Evolutionary conservation across 768 basidiomycete genomes (phyloP), one percentile per base, ranked within the genome.

Genomic region (Russula emetica): DNA sequence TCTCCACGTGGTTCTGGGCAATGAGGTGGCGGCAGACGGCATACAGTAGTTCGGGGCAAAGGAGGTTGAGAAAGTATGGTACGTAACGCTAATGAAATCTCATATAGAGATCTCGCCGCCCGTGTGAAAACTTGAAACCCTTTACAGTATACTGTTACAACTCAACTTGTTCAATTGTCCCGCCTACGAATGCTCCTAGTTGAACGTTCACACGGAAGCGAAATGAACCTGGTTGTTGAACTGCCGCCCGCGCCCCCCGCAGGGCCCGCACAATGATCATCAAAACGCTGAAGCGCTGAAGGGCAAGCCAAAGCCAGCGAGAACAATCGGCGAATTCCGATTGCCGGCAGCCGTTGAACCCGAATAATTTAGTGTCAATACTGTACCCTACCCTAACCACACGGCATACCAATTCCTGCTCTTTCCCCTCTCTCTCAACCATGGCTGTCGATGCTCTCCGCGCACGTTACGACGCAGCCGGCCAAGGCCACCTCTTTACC

Each of bases 401-500:
- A 1, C 18, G 34, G 11, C 20, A 7, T 20, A 44, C 54, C 24
- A 44, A 24, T 22, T 58, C 34, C 34, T 11, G 34, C 34, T 9
- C 6, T 30, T 30, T 30, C 5, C 36, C 13, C 32, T 8, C 22
- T 40, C 38, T 55, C 32, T 50, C 60, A 36, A 36, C 42, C 58
- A 86, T 88, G 85, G 75, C 85, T 66, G 76, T 79, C 74, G 82
- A 85, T 72, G 70, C 76, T 64, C 80, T 85, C 71, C 83, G 78
- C 67, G 70, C 80, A 62, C 83, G 81, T 67, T 98, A 92, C 77
- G 78, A 87, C 66, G 78, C 83, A 54, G 93, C 94, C 54, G 86
- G 85, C 62, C 97, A 99, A 79, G 86, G 76, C 66, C 97, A 98
- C 73, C 83, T 98, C 71, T 83, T 98, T 75, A 80, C 85, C 38